Percentiles rank a stretch among this genome's conserved stretches.
These are phyloP conservation scores for Ustilago xerochloae DNA, from an alignment of 1,284 basidiomycete species.

Conservation along the genomic window DNA sequence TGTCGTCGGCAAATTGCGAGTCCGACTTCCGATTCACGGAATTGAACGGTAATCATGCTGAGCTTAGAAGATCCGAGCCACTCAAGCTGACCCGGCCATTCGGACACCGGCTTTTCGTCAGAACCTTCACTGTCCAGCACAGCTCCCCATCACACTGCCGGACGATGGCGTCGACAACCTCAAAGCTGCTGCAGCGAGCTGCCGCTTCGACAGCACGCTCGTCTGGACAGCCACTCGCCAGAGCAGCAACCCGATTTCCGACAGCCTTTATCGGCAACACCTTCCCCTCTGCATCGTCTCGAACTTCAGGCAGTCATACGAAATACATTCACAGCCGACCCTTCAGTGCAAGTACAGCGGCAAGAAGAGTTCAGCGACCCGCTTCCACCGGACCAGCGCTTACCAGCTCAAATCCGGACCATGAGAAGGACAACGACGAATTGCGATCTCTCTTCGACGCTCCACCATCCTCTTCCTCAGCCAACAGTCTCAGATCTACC, in stretches of 20 bases:
- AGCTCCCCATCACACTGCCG: not conserved
- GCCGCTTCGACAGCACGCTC: conserved; percentile 23
- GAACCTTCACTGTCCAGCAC: too few relatives aligned
- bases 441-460: conserved; percentile 53
- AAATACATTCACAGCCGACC: not conserved
- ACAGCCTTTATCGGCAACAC: not conserved
- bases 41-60: conserved; percentile 20
- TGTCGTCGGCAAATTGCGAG: conserved; percentile 25
- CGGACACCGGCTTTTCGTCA: not conserved
- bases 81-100: not conserved
- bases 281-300: not conserved
- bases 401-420: conserved; percentile 3
- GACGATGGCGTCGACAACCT: conserved; percentile 9
- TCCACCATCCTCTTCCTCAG: conserved; percentile 39
- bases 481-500: conserved; percentile 17
- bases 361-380: conserved; percentile 16
- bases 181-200: conserved; percentile 17
- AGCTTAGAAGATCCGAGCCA: conserved; percentile 28
- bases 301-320: not conserved
- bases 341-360: conserved; percentile 6
- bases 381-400: conserved; percentile 9
- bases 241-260: conserved; percentile 1
- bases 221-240: conserved; percentile 4
- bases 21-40: conserved; percentile 33
- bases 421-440: conserved; percentile 49